Conservation (phyloP, 257 asterid species). For the Solanum chiquidenum region DNA sequence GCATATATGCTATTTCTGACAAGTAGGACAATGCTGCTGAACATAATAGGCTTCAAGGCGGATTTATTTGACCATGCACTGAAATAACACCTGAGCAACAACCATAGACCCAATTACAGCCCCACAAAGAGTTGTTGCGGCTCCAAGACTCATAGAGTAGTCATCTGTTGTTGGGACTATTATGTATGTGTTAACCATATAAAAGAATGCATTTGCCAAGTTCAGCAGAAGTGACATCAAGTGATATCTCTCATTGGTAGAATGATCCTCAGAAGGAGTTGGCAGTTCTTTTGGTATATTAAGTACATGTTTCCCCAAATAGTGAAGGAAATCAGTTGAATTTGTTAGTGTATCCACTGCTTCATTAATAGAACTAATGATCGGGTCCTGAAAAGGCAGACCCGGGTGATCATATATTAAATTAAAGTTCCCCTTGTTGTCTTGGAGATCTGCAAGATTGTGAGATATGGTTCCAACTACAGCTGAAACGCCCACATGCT, state of each 20-base stretch:
- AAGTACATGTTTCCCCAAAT: slow-evolving; percentile 90
- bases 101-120: slow-evolving; percentile 94
- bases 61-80: slow-evolving; percentile 97
- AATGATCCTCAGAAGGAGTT: slow-evolving; percentile 40
- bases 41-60: slow-evolving; percentile 69
- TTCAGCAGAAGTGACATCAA: slow-evolving; percentile 78
- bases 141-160: slow-evolving; percentile 90
- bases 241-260: slow-evolving; percentile 62
- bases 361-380: slow-evolving; percentile 61
- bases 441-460: slow-evolving; percentile 90
- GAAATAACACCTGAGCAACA: slow-evolving; percentile 89
- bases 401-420: slow-evolving; percentile 87
- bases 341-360: slow-evolving; percentile 72
- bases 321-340: slow-evolving; percentile 79
- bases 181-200: slow-evolving; percentile 81
- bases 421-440: slow-evolving; percentile 77
- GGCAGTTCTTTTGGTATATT: slow-evolving; percentile 78
- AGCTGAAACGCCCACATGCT: slow-evolving; percentile 97
- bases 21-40: slow-evolving; percentile 78
- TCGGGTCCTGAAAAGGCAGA: slow-evolving; percentile 80
- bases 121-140: slow-evolving; percentile 93
- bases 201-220: slow-evolving; percentile 84
- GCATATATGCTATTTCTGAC: slow-evolving; percentile 72
- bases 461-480: slow-evolving; percentile 96
- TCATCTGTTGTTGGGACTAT: slow-evolving; percentile 97